phyloP scores from a whole-genome alignment of 257 asterid genomes.

The Anisodus acutangulus region DNA sequence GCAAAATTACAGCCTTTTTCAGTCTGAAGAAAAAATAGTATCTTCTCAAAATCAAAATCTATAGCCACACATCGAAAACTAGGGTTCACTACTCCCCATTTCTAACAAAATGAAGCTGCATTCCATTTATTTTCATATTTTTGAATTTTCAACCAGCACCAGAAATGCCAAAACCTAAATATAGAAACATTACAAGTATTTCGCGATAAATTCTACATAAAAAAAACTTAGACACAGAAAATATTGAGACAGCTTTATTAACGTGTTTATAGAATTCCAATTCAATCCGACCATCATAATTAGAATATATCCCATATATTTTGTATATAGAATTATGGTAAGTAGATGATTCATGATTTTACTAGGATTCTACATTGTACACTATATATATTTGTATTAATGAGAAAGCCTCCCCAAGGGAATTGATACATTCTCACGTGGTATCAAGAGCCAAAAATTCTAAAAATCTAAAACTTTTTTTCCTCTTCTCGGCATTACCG shows the following conservation, averaged over 20 bases:
- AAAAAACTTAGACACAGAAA: background rate
- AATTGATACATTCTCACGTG: too few species aligned
- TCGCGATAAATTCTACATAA: background rate
- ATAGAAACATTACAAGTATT: background rate
- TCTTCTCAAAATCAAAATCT: background rate
- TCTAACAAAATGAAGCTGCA: constrained; percentile 38
- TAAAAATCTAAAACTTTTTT: too few species aligned
- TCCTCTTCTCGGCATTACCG: too few species aligned
- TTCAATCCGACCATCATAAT: too few species aligned
- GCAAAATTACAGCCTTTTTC: background rate
- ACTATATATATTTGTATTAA: too few species aligned
- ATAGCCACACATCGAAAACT: constrained; percentile 50
- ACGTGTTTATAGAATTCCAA: too few species aligned
- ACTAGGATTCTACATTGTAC: too few species aligned
- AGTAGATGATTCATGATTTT: too few species aligned
- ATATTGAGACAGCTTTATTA: background rate
- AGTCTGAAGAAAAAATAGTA: background rate
- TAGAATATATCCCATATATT: too few species aligned
- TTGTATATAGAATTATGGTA: too few species aligned
- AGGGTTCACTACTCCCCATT: constrained; percentile 39
- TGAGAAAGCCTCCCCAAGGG: too few species aligned
- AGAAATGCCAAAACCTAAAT: background rate
- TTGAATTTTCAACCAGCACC: background rate
- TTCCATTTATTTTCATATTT: background rate
- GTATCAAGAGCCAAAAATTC: too few species aligned